phyloP scores from a whole-genome alignment of 2,329 filamentous ascomycete species.

The Byssoonygena ceratinophila region DNA sequence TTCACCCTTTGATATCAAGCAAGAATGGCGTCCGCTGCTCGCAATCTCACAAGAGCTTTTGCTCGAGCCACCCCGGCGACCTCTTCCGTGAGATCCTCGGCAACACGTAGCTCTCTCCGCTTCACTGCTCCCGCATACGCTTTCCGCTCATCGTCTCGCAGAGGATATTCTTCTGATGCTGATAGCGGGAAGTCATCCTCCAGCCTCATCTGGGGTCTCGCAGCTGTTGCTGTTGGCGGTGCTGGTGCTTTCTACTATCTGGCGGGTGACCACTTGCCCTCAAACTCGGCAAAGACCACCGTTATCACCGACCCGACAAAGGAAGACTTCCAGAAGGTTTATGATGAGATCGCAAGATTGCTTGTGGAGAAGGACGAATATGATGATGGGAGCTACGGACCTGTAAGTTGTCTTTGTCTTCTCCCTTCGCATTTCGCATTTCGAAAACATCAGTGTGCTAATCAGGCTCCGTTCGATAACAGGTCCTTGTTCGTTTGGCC shows the following conservation, averaged over 20 bases:
- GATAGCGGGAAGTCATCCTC: constrained; percentile 45
- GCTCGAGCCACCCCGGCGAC: constrained; percentile 30
- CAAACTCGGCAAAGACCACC: constrained; percentile 37
- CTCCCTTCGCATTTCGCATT: background rate
- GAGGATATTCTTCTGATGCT: constrained; percentile 61
- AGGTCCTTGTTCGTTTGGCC: constrained; percentile 70
- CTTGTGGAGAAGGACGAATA: constrained; percentile 89
- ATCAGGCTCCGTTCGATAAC: background rate
- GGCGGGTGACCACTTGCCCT: constrained; percentile 38
- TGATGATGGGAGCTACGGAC: constrained; percentile 92
- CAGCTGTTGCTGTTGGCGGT: constrained; percentile 49
- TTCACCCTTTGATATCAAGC: background rate
- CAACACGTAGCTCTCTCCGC: constrained; percentile 43
- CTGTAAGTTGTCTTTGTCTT: constrained; percentile 39
- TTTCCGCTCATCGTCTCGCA: constrained; percentile 63
- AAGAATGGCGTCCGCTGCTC: constrained; percentile 35
- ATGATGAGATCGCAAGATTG: constrained; percentile 68
- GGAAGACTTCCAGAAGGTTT: constrained; percentile 91
- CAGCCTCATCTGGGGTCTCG: constrained; percentile 49
- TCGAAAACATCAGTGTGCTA: constrained; percentile 1
- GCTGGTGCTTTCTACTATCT: constrained; percentile 58
- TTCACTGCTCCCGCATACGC: constrained; percentile 51
- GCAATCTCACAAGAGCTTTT: constrained; percentile 35
- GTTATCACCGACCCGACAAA: constrained; percentile 62
- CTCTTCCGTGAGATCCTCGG: constrained; percentile 32